A percentile compares a stretch with the other conserved stretches of the same genome.
phyloP scores from a whole-genome alignment of 2,329 filamentous ascomycete species.

The Fusarium continuum region DNA sequence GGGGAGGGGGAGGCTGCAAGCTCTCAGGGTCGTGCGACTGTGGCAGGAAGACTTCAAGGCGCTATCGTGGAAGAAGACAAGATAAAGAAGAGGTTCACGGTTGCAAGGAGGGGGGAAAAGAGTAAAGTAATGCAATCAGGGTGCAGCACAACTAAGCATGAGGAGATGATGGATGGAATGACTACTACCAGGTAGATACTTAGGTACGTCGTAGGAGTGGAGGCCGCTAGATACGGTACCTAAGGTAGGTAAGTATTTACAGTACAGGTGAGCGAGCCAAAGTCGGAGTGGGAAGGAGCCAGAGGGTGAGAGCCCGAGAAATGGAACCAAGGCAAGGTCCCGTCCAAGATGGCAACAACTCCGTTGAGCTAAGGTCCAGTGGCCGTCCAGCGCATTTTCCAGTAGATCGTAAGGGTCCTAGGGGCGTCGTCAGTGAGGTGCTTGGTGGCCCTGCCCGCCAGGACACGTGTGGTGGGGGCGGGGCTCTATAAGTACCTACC shows the following conservation, averaged over 20 bases:
- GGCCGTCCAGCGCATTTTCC: slow-evolving; percentile 8
- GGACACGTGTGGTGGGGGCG: slow-evolving; percentile 27
- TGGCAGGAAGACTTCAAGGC: slow-evolving; percentile 7
- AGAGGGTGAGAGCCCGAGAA: slow-evolving; percentile 1
- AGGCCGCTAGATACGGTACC: slow-evolving; percentile 21
- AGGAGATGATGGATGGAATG: slow-evolving; percentile 20
- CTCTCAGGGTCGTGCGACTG: slow-evolving; percentile 34
- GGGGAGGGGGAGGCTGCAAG: slow-evolving; percentile 34
- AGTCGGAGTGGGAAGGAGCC: slow-evolving; percentile 3
- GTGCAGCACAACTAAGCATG: slow-evolving; percentile 2
- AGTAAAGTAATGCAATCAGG: background rate
- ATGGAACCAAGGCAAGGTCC: background rate
- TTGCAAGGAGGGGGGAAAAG: background rate
- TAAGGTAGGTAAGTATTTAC: slow-evolving; percentile 3
- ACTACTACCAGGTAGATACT: no score
- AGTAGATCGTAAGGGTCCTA: slow-evolving; percentile 16
- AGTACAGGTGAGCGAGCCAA: slow-evolving; percentile 10
- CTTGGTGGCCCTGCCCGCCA: background rate
- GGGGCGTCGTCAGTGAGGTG: background rate
- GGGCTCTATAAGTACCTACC: slow-evolving; percentile 7
- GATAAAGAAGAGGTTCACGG: background rate
- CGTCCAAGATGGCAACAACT: slow-evolving; percentile 1
- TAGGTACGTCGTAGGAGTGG: slow-evolving; percentile 27
- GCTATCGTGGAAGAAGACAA: slow-evolving; percentile 6
- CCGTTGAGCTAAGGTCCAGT: background rate